Evolutionary conservation across 495 filamentous ascomycete genomes (phyloP), one percentile per base, ranked within the genome.

Genomic region (Xanthoparmelia taractica): DNA sequence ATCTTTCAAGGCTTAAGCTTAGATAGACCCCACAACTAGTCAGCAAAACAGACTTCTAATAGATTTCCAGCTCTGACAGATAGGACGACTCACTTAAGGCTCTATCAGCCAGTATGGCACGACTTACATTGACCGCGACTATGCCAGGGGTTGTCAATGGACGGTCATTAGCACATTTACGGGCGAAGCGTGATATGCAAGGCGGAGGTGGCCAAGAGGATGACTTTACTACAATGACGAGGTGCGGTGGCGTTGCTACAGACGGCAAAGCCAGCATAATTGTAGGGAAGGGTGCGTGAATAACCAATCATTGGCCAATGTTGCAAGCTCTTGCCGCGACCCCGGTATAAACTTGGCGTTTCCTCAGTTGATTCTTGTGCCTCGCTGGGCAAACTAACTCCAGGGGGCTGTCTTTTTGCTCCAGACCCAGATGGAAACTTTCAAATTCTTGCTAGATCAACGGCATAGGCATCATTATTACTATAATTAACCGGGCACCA

Each of bases 231-330:
- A 47, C n/a, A 13, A 41, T 31, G 60, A 43, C 11, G 29, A 37
- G 31, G 11, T 31, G 4, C 12, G 45, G 56, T 13, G 29, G 50
- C 15, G 27, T 54, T 33, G 50, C 20, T 33, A 41, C 33, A 36
- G 25, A 36, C 17, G 23, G 6, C 36, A 25, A 33, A 63, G 60
- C 47, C 55, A 57, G 60, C 34, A 20, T 40, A 8, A 62, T 12
- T 20, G 37, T 40, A 23, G 10, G 13, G 18, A 57, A 17, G 37
- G 37, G 34, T 41, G 12, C 1, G 20, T 7, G 23, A 37, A 56
- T 15, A 17, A 18, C 56, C 50, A 62, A 18, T 62, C 50, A 62
- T 62, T 57, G 60, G 60, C 48, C 31, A 13, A 41, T 61, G 25
- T 34, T 29, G 23, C 33, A 61, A 2, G 20, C 11, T 23, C 13